Evolutionary conservation across 2,329 filamentous ascomycete species (phyloP), one percentile per base, ranked within the genome.

Genomic region (Didymella keratinophila): DNA sequence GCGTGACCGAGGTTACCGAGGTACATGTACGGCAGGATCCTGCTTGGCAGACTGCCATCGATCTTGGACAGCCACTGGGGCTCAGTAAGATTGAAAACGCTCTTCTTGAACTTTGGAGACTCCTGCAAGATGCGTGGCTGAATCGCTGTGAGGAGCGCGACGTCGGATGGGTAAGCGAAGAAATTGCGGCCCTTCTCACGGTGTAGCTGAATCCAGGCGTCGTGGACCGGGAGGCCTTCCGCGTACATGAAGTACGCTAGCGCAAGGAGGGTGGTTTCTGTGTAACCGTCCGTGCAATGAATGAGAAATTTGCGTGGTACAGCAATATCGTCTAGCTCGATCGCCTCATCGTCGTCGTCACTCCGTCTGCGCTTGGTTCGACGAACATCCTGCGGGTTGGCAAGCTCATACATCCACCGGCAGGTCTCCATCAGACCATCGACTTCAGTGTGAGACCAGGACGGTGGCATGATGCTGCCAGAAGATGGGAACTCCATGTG

Each of bases 281-380:
- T 99, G 71, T 99, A 99, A 18, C 95, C 95, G 76, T 99, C 95
- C 2, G 89, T 89, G 76, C 95, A 98, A 77, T 98, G 94, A 39
- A 99, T 91, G 30, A 98, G 84, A 32, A 98, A 87, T 71, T 88
- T 93, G 50, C 62, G 87, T 82, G 54, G 87, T 34, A 51, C 68
- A 51, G 65, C 54, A 54, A 73, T 63, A 28, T 74, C 73, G 73
- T 62, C 67, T 82, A 89, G 86, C 44, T 79, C 78, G 52, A 83
- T 82, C 64, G 89, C 87, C 64, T 88, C 85, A 8, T 76, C 74
- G 8, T 76, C 74, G 53, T 69, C 79, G 23, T 70, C 79, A 56
- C 68, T 73, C 37, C 79, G 81, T 69, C 77, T 78, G 70, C 78
- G 79, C 70, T 78, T 82, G 42, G 56, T 74, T 63, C 66, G 74